Conservation (phyloP, 805 yeast species). For the Grigorovia yakushimaensis region DNA sequence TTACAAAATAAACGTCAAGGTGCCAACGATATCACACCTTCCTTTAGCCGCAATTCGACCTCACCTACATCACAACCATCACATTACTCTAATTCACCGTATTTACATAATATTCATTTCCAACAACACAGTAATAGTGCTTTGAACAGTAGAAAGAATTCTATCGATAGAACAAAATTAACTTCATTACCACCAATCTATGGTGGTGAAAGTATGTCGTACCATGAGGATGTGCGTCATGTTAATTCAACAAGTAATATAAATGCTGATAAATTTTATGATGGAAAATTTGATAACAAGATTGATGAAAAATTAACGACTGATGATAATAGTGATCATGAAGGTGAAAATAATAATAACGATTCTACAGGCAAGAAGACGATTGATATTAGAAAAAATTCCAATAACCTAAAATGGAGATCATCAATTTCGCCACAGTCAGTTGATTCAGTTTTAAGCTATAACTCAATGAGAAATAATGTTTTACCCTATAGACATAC, state of each 20-base stretch:
- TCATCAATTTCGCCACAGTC: slow-evolving; percentile 22
- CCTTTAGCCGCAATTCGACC: slow-evolving; percentile 1
- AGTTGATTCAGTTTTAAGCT: slow-evolving; percentile 18
- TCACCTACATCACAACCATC: slow-evolving; percentile 1
- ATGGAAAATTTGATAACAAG: not conserved
- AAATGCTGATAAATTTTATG: not conserved
- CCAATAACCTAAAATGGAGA: not conserved
- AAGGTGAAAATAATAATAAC: not conserved
- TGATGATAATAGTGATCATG: not conserved
- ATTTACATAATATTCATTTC: not conserved
- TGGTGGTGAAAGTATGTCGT: slow-evolving; percentile 5
- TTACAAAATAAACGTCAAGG: not conserved
- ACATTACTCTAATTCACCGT: not conserved
- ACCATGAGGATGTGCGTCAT: not conserved
- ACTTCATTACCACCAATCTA: slow-evolving; percentile 4
- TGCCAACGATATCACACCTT: not conserved
- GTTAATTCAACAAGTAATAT: not conserved
- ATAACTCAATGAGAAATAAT: slow-evolving; percentile 10
- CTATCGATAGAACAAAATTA: slow-evolving; percentile 7
- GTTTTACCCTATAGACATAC: slow-evolving; percentile 19
- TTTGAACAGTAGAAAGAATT: slow-evolving; percentile 9
- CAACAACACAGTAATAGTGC: slow-evolving; percentile 1
- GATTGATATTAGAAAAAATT: slow-evolving; percentile 2
- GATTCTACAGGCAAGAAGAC: not conserved
- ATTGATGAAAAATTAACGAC: not conserved